Evolutionary conservation across 805 yeast genomes (phyloP), one percentile per base, ranked within the genome.

Genomic region (Sporopachydermia lactativora): DNA sequence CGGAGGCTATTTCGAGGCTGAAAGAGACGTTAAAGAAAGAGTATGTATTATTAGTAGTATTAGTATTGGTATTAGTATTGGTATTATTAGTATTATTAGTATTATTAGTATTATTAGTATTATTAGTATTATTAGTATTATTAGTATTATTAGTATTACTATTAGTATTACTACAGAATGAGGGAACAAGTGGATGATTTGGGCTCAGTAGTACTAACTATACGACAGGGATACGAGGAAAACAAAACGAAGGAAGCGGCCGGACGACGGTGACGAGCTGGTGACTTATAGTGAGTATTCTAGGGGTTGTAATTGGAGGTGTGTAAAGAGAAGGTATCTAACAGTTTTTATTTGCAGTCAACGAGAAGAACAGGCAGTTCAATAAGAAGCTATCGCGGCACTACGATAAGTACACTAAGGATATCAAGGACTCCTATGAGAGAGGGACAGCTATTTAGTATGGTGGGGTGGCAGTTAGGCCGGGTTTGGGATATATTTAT

Each of bases 351-450:
- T 8, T n/a, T 15, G 69, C 60, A 54, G 73, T 82, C 52, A 81
- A 78, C 52, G 84, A 77, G 47, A 77, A 77, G 56, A 82, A 82
- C 62, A 71, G 68, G 52, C 77, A 78, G 48, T 82, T 81, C 58
- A 82, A 81, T 58, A 71, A 70, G 52, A 81, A 82, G 51, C 60
- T 82, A 47, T 57, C 70, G 37, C 61, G 86, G 19, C 74, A 74
- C 45, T 76, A 74, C 48, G 69, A 66, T 44, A 60, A 63, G 42
- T 61, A 59, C 38, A 55, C 58, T 5, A 48, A 54, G 42, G 60
- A 57, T 37, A 54, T 57, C 19, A 40, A 55, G 13, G 64, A 59
- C 37, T 47, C 60, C 3, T 51, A 60, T 24, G 64, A 59, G 41
- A 46, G 64, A 4, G 65, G 64, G 4, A 56, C 63, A 14, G 62